Base-by-base conservation (phyloP, 345 rosid species). In the Geranium brycei region DNA sequence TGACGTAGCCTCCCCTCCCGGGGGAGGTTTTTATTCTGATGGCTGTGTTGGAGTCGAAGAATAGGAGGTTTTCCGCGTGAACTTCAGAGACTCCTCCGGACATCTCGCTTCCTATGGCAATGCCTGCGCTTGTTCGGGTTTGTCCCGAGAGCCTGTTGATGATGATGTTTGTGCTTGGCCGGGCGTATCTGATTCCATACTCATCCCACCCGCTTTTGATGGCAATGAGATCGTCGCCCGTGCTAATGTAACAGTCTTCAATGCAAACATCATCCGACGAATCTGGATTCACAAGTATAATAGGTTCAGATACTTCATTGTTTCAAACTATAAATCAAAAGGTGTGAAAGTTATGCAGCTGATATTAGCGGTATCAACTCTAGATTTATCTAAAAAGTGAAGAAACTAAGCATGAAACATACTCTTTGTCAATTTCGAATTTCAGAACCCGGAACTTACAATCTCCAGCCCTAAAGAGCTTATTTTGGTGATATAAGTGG, bases 191-290 rank as follows among this genome's bases (percentile, higher is more conserved):
- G 66, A 81, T 86, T 30, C 97, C 99, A 15, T 93, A 93, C 74
- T 93, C 95, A 60, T 93, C 99, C 99, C 99, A 90, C 65, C 99
- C 99, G 30, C 97, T 93, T 79, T 93, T 93, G 70, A 90, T 85
- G 30, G 97, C 76, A 65, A 93, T 79, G 59, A 90, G 77, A 79
- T 93, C 99, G 64, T 93, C 97, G 16, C 97, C 99, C 0, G 97
- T 93, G 69, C 91, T 86, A 56, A 93, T 85, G 73, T 78, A 82
- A 73, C 97, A 90, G 72, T 86, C 91, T 68, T 90, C 91, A 60
- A 93, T 90, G 81, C 97, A 90, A 47, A 93, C 99, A 70, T 88
- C 78, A 58, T 79, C 73, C 7, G 87, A 90, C 63, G 99, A 93
- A 72, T 93, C 99, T 88, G 85, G 69, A 78, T 64, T 59, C 71